Evolutionary conservation across 2,329 filamentous ascomycete species (phyloP), one percentile per base, ranked within the genome.

Genomic region (Neonectria coccinea): DNA sequence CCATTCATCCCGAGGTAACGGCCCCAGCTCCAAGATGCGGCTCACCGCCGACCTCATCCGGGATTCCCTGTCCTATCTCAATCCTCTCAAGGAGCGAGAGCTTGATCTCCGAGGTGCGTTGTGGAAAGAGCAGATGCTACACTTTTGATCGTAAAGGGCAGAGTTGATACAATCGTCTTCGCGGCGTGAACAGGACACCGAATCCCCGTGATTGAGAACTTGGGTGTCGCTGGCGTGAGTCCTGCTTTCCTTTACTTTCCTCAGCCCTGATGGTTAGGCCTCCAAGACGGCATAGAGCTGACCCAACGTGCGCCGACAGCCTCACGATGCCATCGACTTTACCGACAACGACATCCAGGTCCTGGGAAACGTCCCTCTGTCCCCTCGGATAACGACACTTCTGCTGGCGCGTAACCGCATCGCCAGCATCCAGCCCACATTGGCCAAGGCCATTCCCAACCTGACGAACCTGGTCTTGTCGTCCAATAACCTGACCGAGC

Each of bases 101-200:
- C 89, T 99, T 80, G 94, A 98, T 86, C 93, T 99, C 76, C 91
- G 96, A 97, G 96, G 96, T 98, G 92, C 89, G 94, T 87, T 82
- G 89, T 69, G 92, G 92, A 93, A 97, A 93, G 93, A 90, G 86
- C 92, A 95, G 94, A 96, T 97, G 89, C 93, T 97, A 92, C 92
- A 94, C 89, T 88, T 74, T 78, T 78, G 75, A 78, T 78, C 73
- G 64, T 75, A 68, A 67, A 78, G 79, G 90, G 88, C 91, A 92
- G 86, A 88, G 88, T 95, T 96, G 91, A 97, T 94, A 92, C 83
- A 88, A 86, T 83, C 76, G 73, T 74, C 71, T 71, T 75, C 76
- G 77, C 78, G 76, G 74, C 75, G 77, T 81, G 74, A 89, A 85
- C 89, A 99, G 96, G 96, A 84, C 94, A 98, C 84, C 94, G 97